Evolutionary conservation across 2,329 filamentous ascomycete genomes (phyloP), one percentile per base, ranked within the genome.

Genomic region (Penicillium polonicum): DNA sequence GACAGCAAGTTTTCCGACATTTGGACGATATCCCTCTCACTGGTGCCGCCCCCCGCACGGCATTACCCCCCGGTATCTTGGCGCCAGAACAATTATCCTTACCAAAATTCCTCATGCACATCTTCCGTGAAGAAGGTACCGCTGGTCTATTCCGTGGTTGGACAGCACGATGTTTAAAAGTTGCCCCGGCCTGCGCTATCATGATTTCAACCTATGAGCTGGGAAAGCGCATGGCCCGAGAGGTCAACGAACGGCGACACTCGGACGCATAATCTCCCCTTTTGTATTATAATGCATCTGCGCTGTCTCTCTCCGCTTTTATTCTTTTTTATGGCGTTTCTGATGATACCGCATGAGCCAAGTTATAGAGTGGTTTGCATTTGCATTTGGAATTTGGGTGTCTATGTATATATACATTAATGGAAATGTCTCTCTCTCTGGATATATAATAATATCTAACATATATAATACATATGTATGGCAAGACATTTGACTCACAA

Each of bases 161-260:
- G 91, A 88, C 91, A 25, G 92, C 94, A 0, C 83, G 94, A 39
- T 96, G 91, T 65, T 80, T 97, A 60, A 97, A 97, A 74, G 92
- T 99, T 5, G 93, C 94, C 1, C 94, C 94, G 1, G 91, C 93
- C 0, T 99, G 94, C 76, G 94, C 94, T 29, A 97, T 99, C 72
- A 99, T 99, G 94, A 97, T 99, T 72, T 95, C 91, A 72, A 96
- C 89, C 72, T 99, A 97, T 74, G 94, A 99, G 75, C 85, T 97
- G 38, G 92, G 94, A 50, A 99, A 99, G 82, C 88, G 90, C 74
- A 87, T 89, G 72, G 95, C 95, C 35, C 82, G 86, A 53, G 83
- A 84, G 12, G 85, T 91, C 49, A 97, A 97, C 64, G 82, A 86
- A 66, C 79, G 78, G 65, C 77, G 76, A 53, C 72, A 74, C 33